A percentile compares a stretch with the other conserved stretches of the same genome.
Conservation (phyloP, 179 eudicot genomes). For the Silene vulgaris region DNA sequence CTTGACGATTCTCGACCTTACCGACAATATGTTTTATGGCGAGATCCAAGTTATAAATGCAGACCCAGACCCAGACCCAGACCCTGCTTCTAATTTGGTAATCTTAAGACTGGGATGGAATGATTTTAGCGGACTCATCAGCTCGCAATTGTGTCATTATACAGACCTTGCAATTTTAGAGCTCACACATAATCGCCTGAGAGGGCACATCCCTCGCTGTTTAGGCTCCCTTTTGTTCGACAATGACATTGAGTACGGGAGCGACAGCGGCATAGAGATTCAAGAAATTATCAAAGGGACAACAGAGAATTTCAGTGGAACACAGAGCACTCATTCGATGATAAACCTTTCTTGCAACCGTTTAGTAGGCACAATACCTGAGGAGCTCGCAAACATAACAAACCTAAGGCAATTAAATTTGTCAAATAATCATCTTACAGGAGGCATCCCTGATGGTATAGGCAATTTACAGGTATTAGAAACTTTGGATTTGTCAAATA, state of each 20-base stretch:
- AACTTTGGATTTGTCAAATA: neutral
- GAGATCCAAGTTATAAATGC: neutral
- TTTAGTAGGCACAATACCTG: neutral
- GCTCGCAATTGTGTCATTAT: neutral
- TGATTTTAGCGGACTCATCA: neutral
- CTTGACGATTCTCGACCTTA: neutral
- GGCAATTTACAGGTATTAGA: neutral
- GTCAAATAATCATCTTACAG: conserved; percentile 10
- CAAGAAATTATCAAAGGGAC: neutral
- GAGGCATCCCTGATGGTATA: neutral
- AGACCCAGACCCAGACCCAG: neutral
- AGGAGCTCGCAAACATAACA: conserved; percentile 5
- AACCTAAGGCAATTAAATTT: neutral
- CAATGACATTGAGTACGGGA: neutral
- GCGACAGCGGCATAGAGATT: neutral
- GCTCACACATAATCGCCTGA: neutral
- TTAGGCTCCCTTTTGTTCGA: too few relatives aligned
- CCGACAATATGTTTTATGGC: neutral
- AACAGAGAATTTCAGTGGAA: neutral
- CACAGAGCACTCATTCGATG: neutral
- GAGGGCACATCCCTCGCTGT: conserved; percentile 6
- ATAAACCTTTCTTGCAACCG: neutral
- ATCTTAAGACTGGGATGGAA: neutral
- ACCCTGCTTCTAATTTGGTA: neutral
- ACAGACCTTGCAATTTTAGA: neutral